A percentile compares a stretch with the other conserved stretches of the same genome.
Conservation (phyloP, 768 basidiomycete genomes). For the Trametes cingulata region DNA sequence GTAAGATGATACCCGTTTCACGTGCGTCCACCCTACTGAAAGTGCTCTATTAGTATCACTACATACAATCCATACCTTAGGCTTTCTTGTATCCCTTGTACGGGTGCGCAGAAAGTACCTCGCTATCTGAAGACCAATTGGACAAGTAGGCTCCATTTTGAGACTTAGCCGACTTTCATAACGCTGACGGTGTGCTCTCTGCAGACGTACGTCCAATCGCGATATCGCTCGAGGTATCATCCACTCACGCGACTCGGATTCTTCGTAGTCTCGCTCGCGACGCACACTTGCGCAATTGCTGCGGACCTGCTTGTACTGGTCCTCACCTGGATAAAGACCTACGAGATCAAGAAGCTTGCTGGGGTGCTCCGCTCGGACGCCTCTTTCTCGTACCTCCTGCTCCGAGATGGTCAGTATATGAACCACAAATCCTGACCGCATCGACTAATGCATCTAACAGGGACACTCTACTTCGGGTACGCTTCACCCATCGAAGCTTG, state of each 20-base stretch:
- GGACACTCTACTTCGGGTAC: constrained; percentile 8
- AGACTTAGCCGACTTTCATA: background rate
- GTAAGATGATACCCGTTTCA: background rate
- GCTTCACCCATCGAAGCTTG: background rate
- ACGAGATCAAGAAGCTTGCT: constrained; percentile 3
- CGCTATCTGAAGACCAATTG: background rate
- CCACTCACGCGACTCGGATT: too few relatives aligned
- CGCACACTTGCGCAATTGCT: constrained; percentile 7
- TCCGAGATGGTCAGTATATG: constrained; percentile 14
- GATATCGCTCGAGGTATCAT: background rate
- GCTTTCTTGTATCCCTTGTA: constrained; percentile 4
- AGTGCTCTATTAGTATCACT: background rate
- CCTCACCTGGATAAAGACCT: constrained; percentile 22
- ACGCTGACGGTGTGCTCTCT: background rate
- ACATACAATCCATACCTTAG: background rate
- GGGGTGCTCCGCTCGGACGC: background rate
- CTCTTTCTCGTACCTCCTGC: constrained; percentile 3
- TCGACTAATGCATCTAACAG: background rate
- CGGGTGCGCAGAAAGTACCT: constrained; percentile 3
- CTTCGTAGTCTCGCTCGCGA: constrained; percentile 1
- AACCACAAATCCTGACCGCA: too few relatives aligned
- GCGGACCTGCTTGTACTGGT: constrained; percentile 16
- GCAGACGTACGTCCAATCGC: background rate
- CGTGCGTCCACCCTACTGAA: background rate
- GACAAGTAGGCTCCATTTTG: background rate